Conservation (phyloP, 2,329 filamentous ascomycete species). For the Neodidymelliopsis sp. region DNA sequence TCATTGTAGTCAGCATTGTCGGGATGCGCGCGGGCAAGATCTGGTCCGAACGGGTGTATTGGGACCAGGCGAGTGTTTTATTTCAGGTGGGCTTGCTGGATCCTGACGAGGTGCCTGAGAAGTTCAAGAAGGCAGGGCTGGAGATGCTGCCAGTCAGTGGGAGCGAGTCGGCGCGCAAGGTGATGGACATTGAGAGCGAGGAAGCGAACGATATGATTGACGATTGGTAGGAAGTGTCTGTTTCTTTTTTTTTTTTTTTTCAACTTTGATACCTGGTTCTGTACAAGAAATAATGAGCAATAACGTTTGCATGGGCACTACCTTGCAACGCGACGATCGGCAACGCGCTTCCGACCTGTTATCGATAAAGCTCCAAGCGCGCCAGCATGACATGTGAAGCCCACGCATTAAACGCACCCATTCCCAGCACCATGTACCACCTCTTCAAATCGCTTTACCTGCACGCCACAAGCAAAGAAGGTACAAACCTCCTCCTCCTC, state of each 20-base stretch:
- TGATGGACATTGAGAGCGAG: constrained; percentile 54
- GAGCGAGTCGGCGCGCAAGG: constrained; percentile 56
- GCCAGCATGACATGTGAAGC: constrained; percentile 12
- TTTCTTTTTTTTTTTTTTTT: not conserved
- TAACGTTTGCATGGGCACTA: too few relatives aligned
- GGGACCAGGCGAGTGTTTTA: constrained; percentile 68
- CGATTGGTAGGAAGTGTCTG: constrained; percentile 46
- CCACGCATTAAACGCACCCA: not conserved
- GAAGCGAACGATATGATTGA: constrained; percentile 57
- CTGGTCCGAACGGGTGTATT: constrained; percentile 66
- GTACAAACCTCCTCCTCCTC: constrained; percentile 52
- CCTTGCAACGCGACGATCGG: not conserved
- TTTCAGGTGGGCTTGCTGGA: constrained; percentile 66
- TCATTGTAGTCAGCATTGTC: constrained; percentile 65
- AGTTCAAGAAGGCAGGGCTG: constrained; percentile 54
- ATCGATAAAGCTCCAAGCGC: constrained; percentile 17
- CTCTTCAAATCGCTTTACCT: constrained; percentile 93
- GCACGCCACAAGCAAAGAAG: constrained; percentile 96
- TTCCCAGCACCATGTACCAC: constrained; percentile 78
- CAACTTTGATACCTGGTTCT: not conserved
- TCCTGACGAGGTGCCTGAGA: constrained; percentile 60
- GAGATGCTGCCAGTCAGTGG: constrained; percentile 57
- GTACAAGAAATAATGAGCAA: too few relatives aligned
- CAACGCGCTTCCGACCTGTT: constrained; percentile 6
- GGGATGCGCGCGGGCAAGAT: constrained; percentile 61